phyloP scores from a whole-genome alignment of 495 filamentous ascomycete species.

The Tetracladium setigerum region DNA sequence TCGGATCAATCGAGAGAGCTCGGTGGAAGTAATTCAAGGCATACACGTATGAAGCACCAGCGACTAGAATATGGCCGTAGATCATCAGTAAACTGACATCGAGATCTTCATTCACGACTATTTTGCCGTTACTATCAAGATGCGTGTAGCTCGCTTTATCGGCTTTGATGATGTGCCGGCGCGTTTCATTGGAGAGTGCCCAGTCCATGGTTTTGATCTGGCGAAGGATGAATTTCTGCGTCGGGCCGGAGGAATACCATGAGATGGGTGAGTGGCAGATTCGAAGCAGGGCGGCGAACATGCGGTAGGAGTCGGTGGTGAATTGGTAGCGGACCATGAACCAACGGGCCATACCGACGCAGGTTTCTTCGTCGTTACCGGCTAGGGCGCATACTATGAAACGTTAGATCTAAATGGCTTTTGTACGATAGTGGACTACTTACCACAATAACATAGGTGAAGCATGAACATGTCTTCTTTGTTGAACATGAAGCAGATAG shows the following conservation, averaged over 20 bases:
- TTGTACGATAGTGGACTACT: slow-evolving; percentile 19
- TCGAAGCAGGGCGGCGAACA: slow-evolving; percentile 65
- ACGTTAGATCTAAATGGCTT: slow-evolving; percentile 18
- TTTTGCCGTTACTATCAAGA: slow-evolving; percentile 35
- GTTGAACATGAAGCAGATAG: slow-evolving; percentile 70
- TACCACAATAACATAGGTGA: slow-evolving; percentile 74
- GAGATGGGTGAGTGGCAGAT: slow-evolving; percentile 51
- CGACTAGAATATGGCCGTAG: slow-evolving; percentile 81
- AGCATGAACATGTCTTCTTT: slow-evolving; percentile 60
- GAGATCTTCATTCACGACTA: slow-evolving; percentile 42
- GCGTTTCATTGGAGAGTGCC: slow-evolving; percentile 19
- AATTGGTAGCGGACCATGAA: slow-evolving; percentile 84
- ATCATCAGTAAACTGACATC: slow-evolving; percentile 75
- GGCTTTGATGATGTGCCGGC: slow-evolving; percentile 23
- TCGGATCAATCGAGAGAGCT: slow-evolving; percentile 68
- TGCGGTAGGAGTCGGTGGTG: slow-evolving; percentile 73
- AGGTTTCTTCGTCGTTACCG: slow-evolving; percentile 69
- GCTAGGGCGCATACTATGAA: slow-evolving; percentile 67
- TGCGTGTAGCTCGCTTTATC: slow-evolving; percentile 43
- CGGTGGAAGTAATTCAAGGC: slow-evolving; percentile 90
- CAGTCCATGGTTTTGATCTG: slow-evolving; percentile 88
- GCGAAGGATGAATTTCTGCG: slow-evolving; percentile 83
- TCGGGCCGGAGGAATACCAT: slow-evolving; percentile 50
- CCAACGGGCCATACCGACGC: slow-evolving; percentile 61
- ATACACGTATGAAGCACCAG: slow-evolving; percentile 67